Conservation (phyloP, 179 eudicot genomes). For the Sideroxylon spinosum region DNA sequence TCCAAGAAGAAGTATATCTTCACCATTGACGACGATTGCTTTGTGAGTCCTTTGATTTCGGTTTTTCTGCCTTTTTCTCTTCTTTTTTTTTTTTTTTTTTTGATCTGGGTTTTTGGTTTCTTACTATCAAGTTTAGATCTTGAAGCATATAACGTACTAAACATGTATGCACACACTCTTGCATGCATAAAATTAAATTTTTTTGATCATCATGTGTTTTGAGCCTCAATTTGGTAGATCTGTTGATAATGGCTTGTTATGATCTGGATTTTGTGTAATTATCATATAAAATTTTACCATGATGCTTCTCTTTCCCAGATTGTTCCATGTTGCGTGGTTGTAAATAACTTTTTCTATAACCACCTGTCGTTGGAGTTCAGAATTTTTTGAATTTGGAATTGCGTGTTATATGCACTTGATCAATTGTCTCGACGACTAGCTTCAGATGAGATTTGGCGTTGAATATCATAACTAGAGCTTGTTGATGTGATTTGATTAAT, state of each 20-base stretch:
- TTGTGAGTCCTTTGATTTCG: slow-evolving; percentile 19
- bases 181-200: no score
- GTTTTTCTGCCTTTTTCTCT: background rate
- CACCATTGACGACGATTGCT: slow-evolving; percentile 47
- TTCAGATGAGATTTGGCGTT: background rate
- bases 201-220: no score
- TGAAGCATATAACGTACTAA: background rate
- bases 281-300: no score
- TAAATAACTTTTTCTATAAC: no score
- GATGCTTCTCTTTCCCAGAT: no score
- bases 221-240: background rate
- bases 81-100: background rate
- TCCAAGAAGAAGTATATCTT: slow-evolving; percentile 44
- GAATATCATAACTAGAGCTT: background rate
- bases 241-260: background rate
- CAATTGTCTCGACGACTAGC: no score
- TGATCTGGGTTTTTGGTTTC: background rate
- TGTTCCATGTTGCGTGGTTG: no score
- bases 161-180: background rate
- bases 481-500: background rate
- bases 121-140: background rate
- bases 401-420: no score
- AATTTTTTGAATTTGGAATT: no score
- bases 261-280: background rate
- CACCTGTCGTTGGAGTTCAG: no score